Base-by-base conservation (phyloP, 768 basidiomycete species). In the Suillus alpinus region DNA sequence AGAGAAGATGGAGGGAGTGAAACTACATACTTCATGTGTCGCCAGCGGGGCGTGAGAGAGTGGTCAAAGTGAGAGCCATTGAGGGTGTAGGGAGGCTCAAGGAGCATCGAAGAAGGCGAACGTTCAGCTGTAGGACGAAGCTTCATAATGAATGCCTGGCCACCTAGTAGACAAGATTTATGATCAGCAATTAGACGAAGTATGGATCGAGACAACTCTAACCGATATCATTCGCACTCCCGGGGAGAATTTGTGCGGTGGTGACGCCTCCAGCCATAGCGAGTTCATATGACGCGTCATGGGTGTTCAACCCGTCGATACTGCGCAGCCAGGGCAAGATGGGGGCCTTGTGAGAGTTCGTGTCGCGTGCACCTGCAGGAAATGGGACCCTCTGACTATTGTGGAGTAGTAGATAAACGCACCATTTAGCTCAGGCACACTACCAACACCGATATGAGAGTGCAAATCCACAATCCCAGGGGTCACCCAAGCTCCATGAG, bases 401-500 rank as follows among this genome's bases (percentile, higher is more conserved):
- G 5, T 2, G 16, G 0, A 43, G 36, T 13, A 7, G 37, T 16
- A 34, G 23, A 39, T 32, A 16, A 34, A 68, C 31, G 56, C 29
- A 20, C 79, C 77, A 8, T 65, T 37, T 9, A 80, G 67, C 12
- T 49, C 56, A 12, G 78, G 79, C 3, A 71, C 59, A n/a, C 74
- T 64, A 16, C 67, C 72, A 10, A 81, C 80, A 6, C 77, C 82
- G 26, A 81, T 67, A 60, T 84, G 81, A 2, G 79, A 80, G 66
- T 84, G 81, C 37, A 78, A 64, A 60, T 82, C 79, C n/a, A 81
- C 77, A 43, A 79, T 77, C 63, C 86, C 92, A n/a, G 92, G 91
- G 0, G 91, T 91, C 12, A 93, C 80, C 91, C 91, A 94, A 16
- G 85, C 79, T 9, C 86, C 87, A 41, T 83, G 72, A 1, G 83